Percentiles rank a stretch among this genome's conserved stretches.
Conservation (phyloP, 1,284 basidiomycete species). For the Trichosporon sp. region DNA sequence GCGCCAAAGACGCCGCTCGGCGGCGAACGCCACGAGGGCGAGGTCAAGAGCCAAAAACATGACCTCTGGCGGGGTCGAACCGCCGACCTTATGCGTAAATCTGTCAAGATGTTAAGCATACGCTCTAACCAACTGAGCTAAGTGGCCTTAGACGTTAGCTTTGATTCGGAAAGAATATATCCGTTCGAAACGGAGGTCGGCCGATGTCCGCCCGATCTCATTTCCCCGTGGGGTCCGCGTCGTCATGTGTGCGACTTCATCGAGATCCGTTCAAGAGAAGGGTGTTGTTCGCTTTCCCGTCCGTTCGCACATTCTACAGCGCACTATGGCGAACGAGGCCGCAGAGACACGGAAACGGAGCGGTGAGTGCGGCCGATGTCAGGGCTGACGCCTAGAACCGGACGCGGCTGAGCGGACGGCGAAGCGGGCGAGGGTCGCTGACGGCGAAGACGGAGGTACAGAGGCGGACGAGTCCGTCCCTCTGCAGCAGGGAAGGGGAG, state of each 20-base stretch:
- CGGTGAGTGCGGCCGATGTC: neutral
- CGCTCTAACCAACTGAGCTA: conserved; percentile 1
- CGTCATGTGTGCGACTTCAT: neutral
- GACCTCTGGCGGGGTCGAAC: neutral
- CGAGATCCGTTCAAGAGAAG: no score
- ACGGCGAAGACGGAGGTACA: neutral
- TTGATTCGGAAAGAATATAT: neutral
- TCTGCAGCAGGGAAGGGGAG: neutral
- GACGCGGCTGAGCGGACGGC: neutral
- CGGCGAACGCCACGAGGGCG: no score
- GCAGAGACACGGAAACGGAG: neutral
- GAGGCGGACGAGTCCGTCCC: neutral
- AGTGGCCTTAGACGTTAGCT: neutral
- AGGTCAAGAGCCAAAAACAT: neutral
- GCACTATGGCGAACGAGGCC: neutral
- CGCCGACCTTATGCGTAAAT: neutral
- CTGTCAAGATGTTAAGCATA: neutral
- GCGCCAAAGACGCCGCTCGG: no score
- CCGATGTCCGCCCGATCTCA: neutral
- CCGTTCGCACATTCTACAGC: neutral
- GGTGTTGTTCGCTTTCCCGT: neutral
- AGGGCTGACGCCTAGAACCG: neutral
- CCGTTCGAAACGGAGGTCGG: neutral
- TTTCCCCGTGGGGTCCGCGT: neutral
- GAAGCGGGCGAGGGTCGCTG: neutral